These are phyloP conservation scores for Phytophthora hybrid DNA, from an alignment of 352 stramenopile genomes.

Conservation along the genomic window DNA sequence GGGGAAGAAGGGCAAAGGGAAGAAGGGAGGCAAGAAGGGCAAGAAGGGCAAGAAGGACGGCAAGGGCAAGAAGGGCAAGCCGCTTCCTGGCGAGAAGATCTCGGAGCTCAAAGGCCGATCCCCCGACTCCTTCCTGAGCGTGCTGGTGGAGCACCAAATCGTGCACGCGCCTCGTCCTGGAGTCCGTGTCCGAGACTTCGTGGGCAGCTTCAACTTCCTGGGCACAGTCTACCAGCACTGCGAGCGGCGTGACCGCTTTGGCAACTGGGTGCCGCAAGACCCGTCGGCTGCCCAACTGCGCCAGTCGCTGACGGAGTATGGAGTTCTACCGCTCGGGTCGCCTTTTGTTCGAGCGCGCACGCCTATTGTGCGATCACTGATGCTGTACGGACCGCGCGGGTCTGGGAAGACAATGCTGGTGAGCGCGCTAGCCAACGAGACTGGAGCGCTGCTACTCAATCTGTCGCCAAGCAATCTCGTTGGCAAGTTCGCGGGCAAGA, in stretches of 20 bases:
- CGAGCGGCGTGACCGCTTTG: constrained; percentile 67
- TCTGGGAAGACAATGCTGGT: constrained; percentile 95
- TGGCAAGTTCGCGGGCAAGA: constrained; percentile 94
- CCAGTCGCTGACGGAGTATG: constrained; percentile 92
- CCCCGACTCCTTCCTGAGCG: constrained; percentile 90
- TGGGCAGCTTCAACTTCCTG: constrained; percentile 94
- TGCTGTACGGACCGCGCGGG: constrained; percentile 94
- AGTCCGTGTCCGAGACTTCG: constrained; percentile 77
- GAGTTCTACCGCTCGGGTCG: constrained; percentile 89
- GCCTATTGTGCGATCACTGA: constrained; percentile 86
- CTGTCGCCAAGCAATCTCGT: constrained; percentile 93
- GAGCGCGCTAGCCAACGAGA: constrained; percentile 93
- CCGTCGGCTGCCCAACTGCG: constrained; percentile 92
- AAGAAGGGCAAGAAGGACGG: constrained; percentile 60
- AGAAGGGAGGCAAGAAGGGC: constrained; percentile 67
- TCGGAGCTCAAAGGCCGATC: constrained; percentile 91
- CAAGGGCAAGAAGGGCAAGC: constrained; percentile 71
- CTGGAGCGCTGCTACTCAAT: constrained; percentile 94
- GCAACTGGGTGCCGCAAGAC: constrained; percentile 92
- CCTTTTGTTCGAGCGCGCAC: constrained; percentile 77
- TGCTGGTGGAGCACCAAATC: constrained; percentile 91
- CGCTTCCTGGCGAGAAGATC: constrained; percentile 93
- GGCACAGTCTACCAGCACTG: constrained; percentile 77
- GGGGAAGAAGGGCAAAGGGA: constrained; percentile 63
- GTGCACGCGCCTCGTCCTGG: constrained; percentile 66